A percentile compares a stretch with the other conserved stretches of the same genome.
Evolutionary conservation across 2,329 filamentous ascomycete species (phyloP).

Genomic region (Purpureocillium takamizusanense): DNA sequence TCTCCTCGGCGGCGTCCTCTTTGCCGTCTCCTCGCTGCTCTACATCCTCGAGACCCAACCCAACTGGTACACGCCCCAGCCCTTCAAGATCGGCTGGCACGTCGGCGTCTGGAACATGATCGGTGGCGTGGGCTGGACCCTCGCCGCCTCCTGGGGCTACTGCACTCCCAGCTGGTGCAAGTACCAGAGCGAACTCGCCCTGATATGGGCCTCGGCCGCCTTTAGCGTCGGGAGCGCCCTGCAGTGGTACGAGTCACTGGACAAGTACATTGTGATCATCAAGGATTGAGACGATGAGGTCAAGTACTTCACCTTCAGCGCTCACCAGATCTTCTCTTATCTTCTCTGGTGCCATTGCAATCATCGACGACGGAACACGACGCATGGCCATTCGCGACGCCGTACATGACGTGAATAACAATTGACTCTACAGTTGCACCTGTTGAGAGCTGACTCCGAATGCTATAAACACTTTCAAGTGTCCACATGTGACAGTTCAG

Average conservation of each 20-base stretch:
- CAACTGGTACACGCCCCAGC: slow-evolving; percentile 51
- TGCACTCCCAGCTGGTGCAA: slow-evolving; percentile 22
- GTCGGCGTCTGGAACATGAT: slow-evolving; percentile 55
- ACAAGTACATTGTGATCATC: slow-evolving; percentile 8
- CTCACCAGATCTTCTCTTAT: no score
- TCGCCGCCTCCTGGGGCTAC: slow-evolving; percentile 46
- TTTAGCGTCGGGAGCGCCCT: slow-evolving; percentile 11
- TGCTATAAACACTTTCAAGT: no score
- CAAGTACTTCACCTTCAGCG: no score
- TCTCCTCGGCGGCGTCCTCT: slow-evolving; percentile 51
- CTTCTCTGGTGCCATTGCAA: no score
- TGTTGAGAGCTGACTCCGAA: no score
- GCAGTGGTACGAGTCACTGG: slow-evolving; percentile 13
- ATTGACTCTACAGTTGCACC: no score
- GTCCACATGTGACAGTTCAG: no score
- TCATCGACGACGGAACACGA: no score
- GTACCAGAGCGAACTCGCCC: slow-evolving; percentile 30
- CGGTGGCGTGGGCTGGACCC: slow-evolving; percentile 51
- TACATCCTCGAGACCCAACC: slow-evolving; percentile 58
- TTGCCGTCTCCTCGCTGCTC: slow-evolving; percentile 45
- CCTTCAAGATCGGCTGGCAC: slow-evolving; percentile 51
- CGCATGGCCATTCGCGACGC: no score
- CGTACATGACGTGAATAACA: no score
- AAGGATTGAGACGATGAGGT: no score
- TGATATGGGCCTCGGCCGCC: slow-evolving; percentile 13